Percentiles rank a stretch among this genome's conserved stretches.
These are phyloP conservation scores for Buddleja alternifolia DNA, from an alignment of 257 asterid genomes.

Conservation along the genomic window DNA sequence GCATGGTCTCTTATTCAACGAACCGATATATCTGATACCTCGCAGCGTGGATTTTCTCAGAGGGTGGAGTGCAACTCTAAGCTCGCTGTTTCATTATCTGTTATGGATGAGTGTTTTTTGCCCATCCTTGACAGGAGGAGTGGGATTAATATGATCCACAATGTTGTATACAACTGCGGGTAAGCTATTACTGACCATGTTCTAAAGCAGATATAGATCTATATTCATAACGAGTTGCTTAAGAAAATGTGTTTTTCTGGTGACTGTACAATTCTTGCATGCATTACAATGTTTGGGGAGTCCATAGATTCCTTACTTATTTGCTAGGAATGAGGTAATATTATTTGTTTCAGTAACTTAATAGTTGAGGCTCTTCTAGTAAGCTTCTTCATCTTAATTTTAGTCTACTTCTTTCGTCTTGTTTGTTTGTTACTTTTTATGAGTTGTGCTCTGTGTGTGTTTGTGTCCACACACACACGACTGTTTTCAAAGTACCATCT, in stretches of 20 bases:
- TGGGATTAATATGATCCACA: constrained; percentile 75
- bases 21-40: constrained; percentile 64
- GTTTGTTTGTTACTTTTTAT: constrained; percentile 8
- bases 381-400: no score
- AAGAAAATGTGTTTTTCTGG: no score
- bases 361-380: no score
- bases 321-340: no score
- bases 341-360: no score
- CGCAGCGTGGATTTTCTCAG: constrained; percentile 66
- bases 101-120: constrained; percentile 89
- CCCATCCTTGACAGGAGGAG: constrained; percentile 87
- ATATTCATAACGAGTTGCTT: no score
- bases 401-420: no score
- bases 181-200: constrained; percentile 47
- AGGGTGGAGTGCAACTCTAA: constrained; percentile 91
- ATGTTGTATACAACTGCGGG: constrained; percentile 84
- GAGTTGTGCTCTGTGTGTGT: background rate
- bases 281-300: no score
- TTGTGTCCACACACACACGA: no score
- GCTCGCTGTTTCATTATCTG: constrained; percentile 74
- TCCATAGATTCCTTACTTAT: no score
- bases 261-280: no score
- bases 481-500: no score
- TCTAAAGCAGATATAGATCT: background rate
- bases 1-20: constrained; percentile 88